phyloP scores from a whole-genome alignment of 306 rosid species.

The Quillaja saponaria region DNA sequence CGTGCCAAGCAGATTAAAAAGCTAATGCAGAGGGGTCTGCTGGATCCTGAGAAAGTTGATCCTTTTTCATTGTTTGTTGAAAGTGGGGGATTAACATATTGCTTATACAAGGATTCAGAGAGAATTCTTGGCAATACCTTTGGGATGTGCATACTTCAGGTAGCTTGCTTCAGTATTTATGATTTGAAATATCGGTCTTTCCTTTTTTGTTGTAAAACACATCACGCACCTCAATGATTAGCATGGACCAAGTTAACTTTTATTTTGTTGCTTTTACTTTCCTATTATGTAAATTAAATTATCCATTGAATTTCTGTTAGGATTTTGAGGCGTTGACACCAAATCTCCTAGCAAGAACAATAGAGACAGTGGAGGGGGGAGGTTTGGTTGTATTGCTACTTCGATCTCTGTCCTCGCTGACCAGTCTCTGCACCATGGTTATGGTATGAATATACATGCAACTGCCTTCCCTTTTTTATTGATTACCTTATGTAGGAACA shows the following conservation, averaged over 20 bases:
- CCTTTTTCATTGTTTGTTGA: slow-evolving; percentile 74
- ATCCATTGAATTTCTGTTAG: slow-evolving; percentile 41
- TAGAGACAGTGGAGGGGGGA: slow-evolving; percentile 98
- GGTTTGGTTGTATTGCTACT: slow-evolving; percentile 80
- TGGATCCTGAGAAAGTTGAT: slow-evolving; percentile 84
- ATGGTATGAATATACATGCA: slow-evolving; percentile 86
- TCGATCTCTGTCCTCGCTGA: slow-evolving; percentile 76
- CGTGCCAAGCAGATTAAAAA: slow-evolving; percentile 79
- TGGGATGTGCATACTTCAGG: slow-evolving; percentile 98
- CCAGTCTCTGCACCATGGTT: slow-evolving; percentile 94
- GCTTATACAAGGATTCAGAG: slow-evolving; percentile 81
- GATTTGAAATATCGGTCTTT: too few species aligned
- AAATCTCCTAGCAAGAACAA: slow-evolving; percentile 87
- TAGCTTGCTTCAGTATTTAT: slow-evolving; percentile 35
- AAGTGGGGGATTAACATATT: slow-evolving; percentile 70
- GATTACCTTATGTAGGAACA: too few species aligned
- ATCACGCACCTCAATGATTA: too few species aligned
- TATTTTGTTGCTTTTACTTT: slow-evolving; percentile 14
- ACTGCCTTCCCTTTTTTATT: too few species aligned
- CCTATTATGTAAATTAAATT: not conserved
- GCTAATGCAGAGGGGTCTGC: slow-evolving; percentile 70
- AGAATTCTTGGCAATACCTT: slow-evolving; percentile 86
- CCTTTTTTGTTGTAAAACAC: too few species aligned
- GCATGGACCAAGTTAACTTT: too few species aligned
- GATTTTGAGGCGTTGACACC: slow-evolving; percentile 97